These are phyloP conservation scores for Pseudogymnoascus verrucosus DNA, from an alignment of 2,329 filamentous ascomycete genomes.

Conservation along the genomic window DNA sequence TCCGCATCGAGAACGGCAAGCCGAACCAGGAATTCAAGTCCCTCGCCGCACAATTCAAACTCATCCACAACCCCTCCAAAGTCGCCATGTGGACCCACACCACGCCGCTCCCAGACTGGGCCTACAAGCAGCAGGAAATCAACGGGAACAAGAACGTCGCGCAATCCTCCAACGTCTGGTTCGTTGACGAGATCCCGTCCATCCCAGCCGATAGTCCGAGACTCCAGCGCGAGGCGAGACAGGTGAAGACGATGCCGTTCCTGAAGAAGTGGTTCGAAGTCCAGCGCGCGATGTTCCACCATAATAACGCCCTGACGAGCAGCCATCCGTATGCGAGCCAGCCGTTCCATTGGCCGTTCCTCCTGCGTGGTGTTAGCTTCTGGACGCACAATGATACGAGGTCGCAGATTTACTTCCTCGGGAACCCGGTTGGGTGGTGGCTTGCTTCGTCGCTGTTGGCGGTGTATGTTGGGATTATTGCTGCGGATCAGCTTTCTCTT, in stretches of 20 bases:
- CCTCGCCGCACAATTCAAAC: constrained; percentile 87
- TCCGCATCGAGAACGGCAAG: constrained; percentile 84
- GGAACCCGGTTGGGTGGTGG: constrained; percentile 97
- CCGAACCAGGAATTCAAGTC: constrained; percentile 76
- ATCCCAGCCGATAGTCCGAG: constrained; percentile 60
- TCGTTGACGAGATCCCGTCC: constrained; percentile 82
- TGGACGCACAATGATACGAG: constrained; percentile 95
- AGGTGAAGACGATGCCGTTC: constrained; percentile 81
- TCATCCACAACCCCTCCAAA: constrained; percentile 88
- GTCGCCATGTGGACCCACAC: constrained; percentile 99
- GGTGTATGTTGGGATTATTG: constrained; percentile 85
- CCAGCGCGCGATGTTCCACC: constrained; percentile 97
- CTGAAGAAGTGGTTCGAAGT: constrained; percentile 92
- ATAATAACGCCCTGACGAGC: constrained; percentile 96
- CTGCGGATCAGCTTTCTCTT: constrained; percentile 86
- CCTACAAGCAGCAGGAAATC: constrained; percentile 94
- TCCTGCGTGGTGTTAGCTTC: constrained; percentile 95
- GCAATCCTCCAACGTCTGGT: constrained; percentile 89
- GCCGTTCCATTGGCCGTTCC: constrained; percentile 96
- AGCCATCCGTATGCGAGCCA: constrained; percentile 93
- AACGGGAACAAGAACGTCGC: constrained; percentile 96
- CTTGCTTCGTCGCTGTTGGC: constrained; percentile 84
- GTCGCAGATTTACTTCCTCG: constrained; percentile 97
- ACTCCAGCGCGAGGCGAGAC: constrained; percentile 63
- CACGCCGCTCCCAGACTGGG: constrained; percentile 94